phyloP scores from a whole-genome alignment of 106 monocot genomes.

The Dendrobium catenatum region DNA sequence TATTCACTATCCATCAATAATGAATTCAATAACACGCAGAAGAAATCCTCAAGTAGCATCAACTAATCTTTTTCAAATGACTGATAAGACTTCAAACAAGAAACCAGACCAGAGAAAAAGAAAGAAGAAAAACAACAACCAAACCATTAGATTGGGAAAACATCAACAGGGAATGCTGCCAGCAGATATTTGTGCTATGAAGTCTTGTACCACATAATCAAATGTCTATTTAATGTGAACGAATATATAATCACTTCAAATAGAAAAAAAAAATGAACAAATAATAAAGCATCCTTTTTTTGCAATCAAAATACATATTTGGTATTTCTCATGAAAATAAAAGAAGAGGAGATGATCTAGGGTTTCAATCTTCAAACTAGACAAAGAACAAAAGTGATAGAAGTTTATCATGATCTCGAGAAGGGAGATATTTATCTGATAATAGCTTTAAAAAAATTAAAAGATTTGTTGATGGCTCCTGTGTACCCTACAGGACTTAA shows the following conservation, averaged over 20 bases:
- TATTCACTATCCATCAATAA: no score
- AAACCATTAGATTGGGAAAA: not conserved
- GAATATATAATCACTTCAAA: not conserved
- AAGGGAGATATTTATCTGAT: not conserved
- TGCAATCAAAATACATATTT: no score
- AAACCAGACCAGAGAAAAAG: no score
- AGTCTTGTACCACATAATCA: not conserved
- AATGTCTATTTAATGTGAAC: not conserved
- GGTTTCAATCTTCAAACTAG: not conserved
- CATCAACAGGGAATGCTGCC: not conserved
- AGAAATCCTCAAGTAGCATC: no score
- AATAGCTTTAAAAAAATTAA: no score
- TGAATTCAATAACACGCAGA: no score
- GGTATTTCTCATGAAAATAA: not conserved
- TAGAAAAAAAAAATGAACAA: not conserved
- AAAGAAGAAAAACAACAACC: no score
- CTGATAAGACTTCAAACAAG: no score
- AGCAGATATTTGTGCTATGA: not conserved
- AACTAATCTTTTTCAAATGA: no score
- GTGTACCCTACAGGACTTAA: no score
- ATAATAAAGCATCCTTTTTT: not conserved
- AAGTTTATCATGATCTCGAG: not conserved
- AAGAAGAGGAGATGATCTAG: not conserved
- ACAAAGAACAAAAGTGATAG: not conserved
- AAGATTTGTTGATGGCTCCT: no score